Evolutionary conservation across 176 grass and related monocot species (phyloP), one percentile per base, ranked within the genome.

Genomic region (Hordeum marinum): DNA sequence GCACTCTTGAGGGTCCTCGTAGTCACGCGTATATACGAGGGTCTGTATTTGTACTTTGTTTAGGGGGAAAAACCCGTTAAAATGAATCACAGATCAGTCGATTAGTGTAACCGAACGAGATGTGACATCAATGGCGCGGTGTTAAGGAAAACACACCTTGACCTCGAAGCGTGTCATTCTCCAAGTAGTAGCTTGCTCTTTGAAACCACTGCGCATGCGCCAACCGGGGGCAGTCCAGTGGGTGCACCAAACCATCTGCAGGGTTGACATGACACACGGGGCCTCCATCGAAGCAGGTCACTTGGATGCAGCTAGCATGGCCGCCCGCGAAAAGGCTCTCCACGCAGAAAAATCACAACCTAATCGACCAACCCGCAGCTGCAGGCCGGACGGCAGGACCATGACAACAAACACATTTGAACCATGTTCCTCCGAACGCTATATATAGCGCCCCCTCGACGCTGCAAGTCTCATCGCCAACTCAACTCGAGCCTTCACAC

Each of bases 161-260:
- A 31, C 29, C 13, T 13, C n/a, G 54, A 79, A 29, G 65, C 87
- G 75, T 87, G 87, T 58, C 68, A 79, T 83, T 20, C 25, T 42
- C 14, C 42, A 84, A 63, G 78, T 29, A 26, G 63, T 36, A 40
- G 57, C 36, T 8, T 55, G 58, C 40, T 3, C 40, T 9, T 80
- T 35, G 75, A 67, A 83, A 63, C 77, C 63, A 88, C 61, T 3
- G 39, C 23, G 39, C 12, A 72, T 45, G 69, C 60, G 79, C 57
- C 78, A 54, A 32, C 74, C 35, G n/a, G 32, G 55, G 15, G 80
- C 42, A 89, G 84, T 14, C 45, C 80, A 92, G 90, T 92, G 90
- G 90, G 87, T 92, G 90, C 87, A 89, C 90, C 87, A 92, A 89
- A 76, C 87, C 68, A 80, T 64, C 89, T 80, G 67, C 87, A 84